Evolutionary conservation across 345 rosid genomes (phyloP).

Genomic region (Melaleuca quinquenervia): DNA sequence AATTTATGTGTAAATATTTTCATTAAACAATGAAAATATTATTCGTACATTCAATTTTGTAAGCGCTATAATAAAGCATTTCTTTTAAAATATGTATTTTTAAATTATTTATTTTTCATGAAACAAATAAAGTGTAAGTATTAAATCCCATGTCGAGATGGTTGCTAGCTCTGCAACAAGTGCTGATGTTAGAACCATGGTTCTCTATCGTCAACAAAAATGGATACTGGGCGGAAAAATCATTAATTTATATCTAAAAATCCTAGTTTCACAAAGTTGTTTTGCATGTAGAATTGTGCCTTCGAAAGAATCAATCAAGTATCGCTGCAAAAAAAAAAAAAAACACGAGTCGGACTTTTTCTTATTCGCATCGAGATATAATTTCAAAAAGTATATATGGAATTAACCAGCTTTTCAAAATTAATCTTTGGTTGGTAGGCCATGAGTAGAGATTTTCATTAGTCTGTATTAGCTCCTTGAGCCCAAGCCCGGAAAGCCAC

Average conservation of each 20-base stretch:
- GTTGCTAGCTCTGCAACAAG: background rate
- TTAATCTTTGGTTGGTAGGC: background rate
- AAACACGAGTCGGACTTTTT: background rate
- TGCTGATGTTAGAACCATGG: background rate
- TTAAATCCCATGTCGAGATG: background rate
- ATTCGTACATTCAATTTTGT: too few species aligned
- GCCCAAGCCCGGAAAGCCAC: background rate
- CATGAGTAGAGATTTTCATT: background rate
- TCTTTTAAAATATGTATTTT: too few species aligned
- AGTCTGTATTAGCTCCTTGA: background rate
- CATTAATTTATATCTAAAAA: background rate
- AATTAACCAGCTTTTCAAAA: background rate
- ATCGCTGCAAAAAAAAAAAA: background rate
- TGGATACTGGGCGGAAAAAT: background rate
- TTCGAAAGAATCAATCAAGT: background rate
- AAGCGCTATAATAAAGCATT: too few species aligned
- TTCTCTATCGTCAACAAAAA: background rate
- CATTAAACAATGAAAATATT: too few species aligned
- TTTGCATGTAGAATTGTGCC: background rate
- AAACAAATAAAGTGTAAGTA: background rate
- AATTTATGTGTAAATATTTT: too few species aligned
- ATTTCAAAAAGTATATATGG: background rate
- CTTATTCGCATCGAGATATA: background rate
- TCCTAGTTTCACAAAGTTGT: background rate
- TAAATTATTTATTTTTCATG: too few species aligned